Conservation (phyloP, 352 stramenopile species). For the Phytophthora rubi region DNA sequence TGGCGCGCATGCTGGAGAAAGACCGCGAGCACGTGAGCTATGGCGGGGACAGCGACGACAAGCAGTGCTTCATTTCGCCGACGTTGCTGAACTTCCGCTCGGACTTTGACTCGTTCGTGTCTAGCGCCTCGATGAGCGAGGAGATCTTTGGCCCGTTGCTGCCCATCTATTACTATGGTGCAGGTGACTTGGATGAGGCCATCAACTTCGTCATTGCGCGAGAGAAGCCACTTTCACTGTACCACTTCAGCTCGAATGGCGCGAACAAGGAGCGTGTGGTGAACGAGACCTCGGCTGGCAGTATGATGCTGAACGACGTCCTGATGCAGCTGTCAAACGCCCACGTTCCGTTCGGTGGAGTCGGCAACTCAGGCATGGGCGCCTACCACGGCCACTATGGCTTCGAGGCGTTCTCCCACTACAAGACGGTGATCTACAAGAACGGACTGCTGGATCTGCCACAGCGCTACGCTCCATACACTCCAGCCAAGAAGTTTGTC, state of each 20-base stretch:
- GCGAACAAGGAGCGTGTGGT: constrained; percentile 49
- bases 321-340: constrained; percentile 75
- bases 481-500: constrained; percentile 37
- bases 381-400: constrained; percentile 82
- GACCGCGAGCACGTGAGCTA: constrained; percentile 60
- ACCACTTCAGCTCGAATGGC: constrained; percentile 74
- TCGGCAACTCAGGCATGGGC: constrained; percentile 84
- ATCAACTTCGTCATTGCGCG: constrained; percentile 46
- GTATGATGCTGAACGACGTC: constrained; percentile 82
- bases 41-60: constrained; percentile 66
- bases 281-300: constrained; percentile 62
- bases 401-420: constrained; percentile 83
- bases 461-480: constrained; percentile 64
- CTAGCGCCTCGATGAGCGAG: constrained; percentile 80
- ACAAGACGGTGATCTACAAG: constrained; percentile 75
- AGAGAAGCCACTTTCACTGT: constrained; percentile 87
- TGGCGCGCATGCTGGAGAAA: constrained; percentile 43
- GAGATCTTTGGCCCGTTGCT: constrained; percentile 97
- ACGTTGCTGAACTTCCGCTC: constrained; percentile 90
- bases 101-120: constrained; percentile 50
- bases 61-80: constrained; percentile 82
- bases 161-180: constrained; percentile 86
- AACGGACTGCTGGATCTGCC: constrained; percentile 60
- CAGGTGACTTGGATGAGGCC: constrained; percentile 37
- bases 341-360: constrained; percentile 77